Conservation (phyloP, 768 basidiomycete species). For the Saitozyma sp. region DNA sequence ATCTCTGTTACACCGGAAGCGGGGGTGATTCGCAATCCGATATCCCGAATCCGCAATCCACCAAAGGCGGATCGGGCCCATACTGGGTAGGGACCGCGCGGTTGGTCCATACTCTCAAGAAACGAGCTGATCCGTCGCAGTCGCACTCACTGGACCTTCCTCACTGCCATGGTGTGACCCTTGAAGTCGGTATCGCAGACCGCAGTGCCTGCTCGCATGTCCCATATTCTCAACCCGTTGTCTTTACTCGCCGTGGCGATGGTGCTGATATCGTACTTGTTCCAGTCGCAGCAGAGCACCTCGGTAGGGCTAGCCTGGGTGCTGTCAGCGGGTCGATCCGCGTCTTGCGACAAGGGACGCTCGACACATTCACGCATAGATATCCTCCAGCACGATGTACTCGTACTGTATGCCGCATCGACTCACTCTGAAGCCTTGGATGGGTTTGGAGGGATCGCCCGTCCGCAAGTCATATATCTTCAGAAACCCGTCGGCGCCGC, state of each 20-base stretch:
- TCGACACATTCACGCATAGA: no score
- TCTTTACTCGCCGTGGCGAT: conserved; percentile 33
- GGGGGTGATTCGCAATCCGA: no score
- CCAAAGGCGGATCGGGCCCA: no score
- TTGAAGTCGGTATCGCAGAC: conserved; percentile 11
- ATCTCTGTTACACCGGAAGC: no score
- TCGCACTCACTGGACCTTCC: conserved; percentile 32
- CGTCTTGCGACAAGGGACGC: neutral
- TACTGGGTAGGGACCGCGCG: no score
- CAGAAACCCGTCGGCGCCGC: conserved; percentile 74
- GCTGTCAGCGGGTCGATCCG: neutral
- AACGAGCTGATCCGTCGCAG: neutral
- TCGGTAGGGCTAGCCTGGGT: conserved; percentile 12
- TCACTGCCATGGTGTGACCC: conserved; percentile 32
- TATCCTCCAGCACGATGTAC: no score
- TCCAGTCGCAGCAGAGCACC: conserved; percentile 42
- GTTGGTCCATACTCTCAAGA: no score
- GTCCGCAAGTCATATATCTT: conserved; percentile 36
- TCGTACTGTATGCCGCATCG: neutral
- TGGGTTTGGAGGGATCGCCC: conserved; percentile 5
- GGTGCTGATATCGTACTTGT: conserved; percentile 40
- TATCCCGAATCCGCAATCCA: no score
- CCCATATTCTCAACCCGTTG: conserved; percentile 23
- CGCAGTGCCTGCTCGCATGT: conserved; percentile 16
- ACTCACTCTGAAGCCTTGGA: conserved; percentile 1